A percentile compares a stretch with the other conserved stretches of the same genome.
Conservation (phyloP, 192 early-diverging fungal species). For the Backusella psychrophila region DNA sequence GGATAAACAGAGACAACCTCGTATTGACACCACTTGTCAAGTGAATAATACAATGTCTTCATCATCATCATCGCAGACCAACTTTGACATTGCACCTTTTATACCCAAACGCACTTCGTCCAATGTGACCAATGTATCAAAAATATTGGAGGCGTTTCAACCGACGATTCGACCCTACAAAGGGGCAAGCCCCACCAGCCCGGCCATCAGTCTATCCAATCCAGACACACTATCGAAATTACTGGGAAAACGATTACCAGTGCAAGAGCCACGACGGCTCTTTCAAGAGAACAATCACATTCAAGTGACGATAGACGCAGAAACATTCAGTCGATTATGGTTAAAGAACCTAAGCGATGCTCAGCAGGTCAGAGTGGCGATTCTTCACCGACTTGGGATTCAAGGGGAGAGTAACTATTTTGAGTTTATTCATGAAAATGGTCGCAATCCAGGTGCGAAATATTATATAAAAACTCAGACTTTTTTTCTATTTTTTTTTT, state of each 20-base stretch:
- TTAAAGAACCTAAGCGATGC: not conserved
- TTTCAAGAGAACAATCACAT: not conserved
- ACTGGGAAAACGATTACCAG: not conserved
- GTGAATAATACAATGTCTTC: not conserved
- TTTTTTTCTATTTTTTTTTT: not conserved
- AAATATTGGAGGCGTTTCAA: conserved; percentile 16
- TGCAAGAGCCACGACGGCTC: not conserved
- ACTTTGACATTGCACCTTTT: conserved; percentile 12
- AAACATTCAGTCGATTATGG: conserved; percentile 14
- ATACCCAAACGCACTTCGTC: conserved; percentile 26
- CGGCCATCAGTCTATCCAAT: not conserved
- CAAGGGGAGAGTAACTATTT: conserved; percentile 1
- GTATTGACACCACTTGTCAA: not conserved
- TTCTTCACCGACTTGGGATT: not conserved
- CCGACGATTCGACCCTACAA: not conserved
- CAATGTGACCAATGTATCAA: conserved; percentile 8
- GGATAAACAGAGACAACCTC: not conserved
- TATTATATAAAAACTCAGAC: not conserved
- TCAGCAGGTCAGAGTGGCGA: conserved; percentile 3
- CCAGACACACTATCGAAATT: not conserved
- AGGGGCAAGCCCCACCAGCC: not conserved
- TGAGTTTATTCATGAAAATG: conserved; percentile 13
- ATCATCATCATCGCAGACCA: not conserved
- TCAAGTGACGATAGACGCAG: conserved; percentile 18
- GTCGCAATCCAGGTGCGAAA: not conserved